Evolutionary conservation across 495 filamentous ascomycete genomes (phyloP).

Genomic region (Penicillium crystallinum): DNA sequence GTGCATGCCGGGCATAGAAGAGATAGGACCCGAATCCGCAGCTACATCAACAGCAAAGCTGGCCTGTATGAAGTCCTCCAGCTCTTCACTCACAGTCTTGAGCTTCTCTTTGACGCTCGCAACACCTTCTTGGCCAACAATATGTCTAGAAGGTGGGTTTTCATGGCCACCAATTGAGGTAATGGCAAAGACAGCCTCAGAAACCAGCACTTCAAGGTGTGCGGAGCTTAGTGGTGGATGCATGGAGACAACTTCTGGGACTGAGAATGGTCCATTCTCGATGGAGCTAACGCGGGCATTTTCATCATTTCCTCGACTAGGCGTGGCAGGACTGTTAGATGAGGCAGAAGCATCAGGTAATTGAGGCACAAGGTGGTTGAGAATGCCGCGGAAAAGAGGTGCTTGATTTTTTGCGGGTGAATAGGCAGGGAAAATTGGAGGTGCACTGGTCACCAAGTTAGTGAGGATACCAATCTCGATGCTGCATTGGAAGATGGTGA

Average conservation of each 20-base stretch:
- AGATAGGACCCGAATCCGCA: constrained; percentile 28
- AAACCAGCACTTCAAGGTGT: constrained; percentile 63
- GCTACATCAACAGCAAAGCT: constrained; percentile 79
- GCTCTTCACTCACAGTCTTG: constrained; percentile 90
- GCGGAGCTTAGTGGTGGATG: constrained; percentile 63
- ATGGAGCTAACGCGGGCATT: constrained; percentile 25
- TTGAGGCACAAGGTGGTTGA: constrained; percentile 64
- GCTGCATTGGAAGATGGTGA: constrained; percentile 89
- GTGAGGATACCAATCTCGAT: constrained; percentile 79
- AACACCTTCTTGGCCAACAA: constrained; percentile 87
- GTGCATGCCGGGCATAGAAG: constrained; percentile 20
- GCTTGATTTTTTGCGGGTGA: constrained; percentile 68
- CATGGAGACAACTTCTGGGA: constrained; percentile 57
- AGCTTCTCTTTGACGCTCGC: constrained; percentile 90
- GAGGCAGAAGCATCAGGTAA: constrained; percentile 30
- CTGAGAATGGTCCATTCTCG: constrained; percentile 40
- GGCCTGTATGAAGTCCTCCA: constrained; percentile 92
- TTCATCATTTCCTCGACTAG: constrained; percentile 17
- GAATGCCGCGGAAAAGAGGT: constrained; percentile 72
- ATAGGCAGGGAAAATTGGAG: constrained; percentile 67
- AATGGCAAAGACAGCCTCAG: constrained; percentile 88
- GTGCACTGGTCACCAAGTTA: constrained; percentile 77
- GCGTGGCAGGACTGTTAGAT: constrained; percentile 10
- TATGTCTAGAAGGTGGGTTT: constrained; percentile 90
- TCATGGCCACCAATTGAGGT: constrained; percentile 90